Percentiles rank a stretch among this genome's conserved stretches.
phyloP scores from a whole-genome alignment of 2,329 filamentous ascomycete species.

The Xylariaceae sp. region DNA sequence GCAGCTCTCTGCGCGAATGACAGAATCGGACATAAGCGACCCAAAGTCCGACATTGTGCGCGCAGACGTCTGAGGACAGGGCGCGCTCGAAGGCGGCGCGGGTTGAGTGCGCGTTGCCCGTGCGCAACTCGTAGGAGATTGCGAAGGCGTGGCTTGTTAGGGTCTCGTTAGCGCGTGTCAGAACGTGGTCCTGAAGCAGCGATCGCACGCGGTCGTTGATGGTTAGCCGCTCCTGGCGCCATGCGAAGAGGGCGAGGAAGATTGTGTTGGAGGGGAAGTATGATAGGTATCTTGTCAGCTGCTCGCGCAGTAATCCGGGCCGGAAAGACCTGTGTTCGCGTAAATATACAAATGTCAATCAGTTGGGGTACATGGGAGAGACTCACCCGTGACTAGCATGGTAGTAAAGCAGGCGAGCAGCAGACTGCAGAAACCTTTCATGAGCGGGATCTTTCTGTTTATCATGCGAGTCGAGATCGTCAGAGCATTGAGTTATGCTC shows the following conservation, averaged over 20 bases:
- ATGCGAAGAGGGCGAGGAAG: slow-evolving; percentile 67
- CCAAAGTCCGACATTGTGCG: slow-evolving; percentile 44
- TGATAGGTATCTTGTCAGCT: slow-evolving; percentile 55
- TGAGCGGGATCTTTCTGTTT: slow-evolving; percentile 36
- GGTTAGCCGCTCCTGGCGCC: slow-evolving; percentile 65
- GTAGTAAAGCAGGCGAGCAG: slow-evolving; percentile 59
- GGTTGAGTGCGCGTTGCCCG: slow-evolving; percentile 46
- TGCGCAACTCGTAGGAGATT: slow-evolving; percentile 45
- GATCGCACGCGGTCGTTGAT: slow-evolving; percentile 73
- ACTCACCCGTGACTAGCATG: slow-evolving; percentile 56
- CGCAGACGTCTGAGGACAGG: slow-evolving; percentile 37
- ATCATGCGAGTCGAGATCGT: slow-evolving; percentile 38
- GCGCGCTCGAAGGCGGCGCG: slow-evolving; percentile 50
- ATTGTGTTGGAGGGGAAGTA: slow-evolving; percentile 71
- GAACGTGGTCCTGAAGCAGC: slow-evolving; percentile 51
- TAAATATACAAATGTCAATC: no score
- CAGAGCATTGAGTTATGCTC: slow-evolving; percentile 38
- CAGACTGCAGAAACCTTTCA: slow-evolving; percentile 65
- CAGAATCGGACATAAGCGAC: slow-evolving; percentile 46
- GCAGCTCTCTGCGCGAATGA: slow-evolving; percentile 24
- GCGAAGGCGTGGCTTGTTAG: slow-evolving; percentile 44
- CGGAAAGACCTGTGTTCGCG: slow-evolving; percentile 53
- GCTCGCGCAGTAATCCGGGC: slow-evolving; percentile 57
- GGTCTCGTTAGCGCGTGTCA: slow-evolving; percentile 37
- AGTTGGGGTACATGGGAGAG: neutral